These are phyloP conservation scores for Aphanomyces cochlioides DNA, from an alignment of 352 stramenopile species.

Conservation along the genomic window DNA sequence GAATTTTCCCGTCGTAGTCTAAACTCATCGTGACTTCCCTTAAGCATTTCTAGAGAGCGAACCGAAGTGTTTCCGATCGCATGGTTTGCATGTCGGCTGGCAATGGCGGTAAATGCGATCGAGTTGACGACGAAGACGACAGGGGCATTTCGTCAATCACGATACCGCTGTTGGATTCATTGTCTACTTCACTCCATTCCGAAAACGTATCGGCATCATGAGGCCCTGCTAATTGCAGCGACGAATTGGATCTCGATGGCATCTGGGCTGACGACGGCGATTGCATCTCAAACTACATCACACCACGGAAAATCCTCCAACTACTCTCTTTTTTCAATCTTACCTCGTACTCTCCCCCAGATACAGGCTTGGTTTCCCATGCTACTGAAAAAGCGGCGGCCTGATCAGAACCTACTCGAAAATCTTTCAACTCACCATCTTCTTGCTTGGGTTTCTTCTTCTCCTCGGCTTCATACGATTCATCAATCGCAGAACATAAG, in stretches of 20 bases:
- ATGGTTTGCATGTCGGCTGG: conserved; percentile 16
- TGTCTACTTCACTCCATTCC: conserved; percentile 30
- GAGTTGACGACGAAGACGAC: conserved; percentile 25
- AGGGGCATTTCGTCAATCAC: conserved; percentile 25
- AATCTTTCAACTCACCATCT: conserved; percentile 7
- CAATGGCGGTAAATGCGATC: conserved; percentile 6
- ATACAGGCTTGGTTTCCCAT: conserved; percentile 1
- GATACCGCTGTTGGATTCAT: conserved; percentile 28
- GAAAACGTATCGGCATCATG: conserved; percentile 23
- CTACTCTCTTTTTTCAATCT: too few species aligned
- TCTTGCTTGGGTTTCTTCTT: conserved; percentile 26
- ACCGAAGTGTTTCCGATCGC: conserved; percentile 2
- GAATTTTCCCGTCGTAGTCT: conserved; percentile 54
- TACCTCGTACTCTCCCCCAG: conserved; percentile 10
- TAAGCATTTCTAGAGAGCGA: too few species aligned
- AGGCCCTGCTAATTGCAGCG: not conserved
- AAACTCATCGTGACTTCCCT: not conserved
- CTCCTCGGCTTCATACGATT: conserved; percentile 10
- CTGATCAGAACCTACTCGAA: too few species aligned
- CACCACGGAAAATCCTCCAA: too few species aligned
- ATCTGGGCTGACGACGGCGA: not conserved
- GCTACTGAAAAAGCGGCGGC: not conserved
- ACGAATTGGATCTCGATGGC: not conserved
- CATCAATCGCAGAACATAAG: not conserved
- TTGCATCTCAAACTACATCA: not conserved